Conservation (phyloP, 805 yeast species). For the Dipodascus geniculatus region DNA sequence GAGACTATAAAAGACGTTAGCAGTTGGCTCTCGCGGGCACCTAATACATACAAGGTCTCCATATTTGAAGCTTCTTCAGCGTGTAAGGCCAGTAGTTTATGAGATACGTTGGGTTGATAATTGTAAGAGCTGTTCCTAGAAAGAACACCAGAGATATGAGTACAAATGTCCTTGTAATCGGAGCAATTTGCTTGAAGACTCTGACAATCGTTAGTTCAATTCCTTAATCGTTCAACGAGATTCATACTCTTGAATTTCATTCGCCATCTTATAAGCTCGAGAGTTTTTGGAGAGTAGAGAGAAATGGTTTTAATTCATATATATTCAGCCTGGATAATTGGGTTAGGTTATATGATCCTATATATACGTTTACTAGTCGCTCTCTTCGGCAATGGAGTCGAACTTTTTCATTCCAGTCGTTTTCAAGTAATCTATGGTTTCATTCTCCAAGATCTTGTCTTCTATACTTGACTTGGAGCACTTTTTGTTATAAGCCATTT, state of each 20-base stretch:
- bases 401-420: not conserved
- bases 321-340: too few species aligned
- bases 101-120: slow-evolving; percentile 3
- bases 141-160: slow-evolving; percentile 8
- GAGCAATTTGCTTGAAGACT: slow-evolving; percentile 12
- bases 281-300: too few species aligned
- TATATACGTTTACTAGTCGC: too few species aligned
- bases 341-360: not conserved
- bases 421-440: not conserved
- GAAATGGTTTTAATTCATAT: too few species aligned
- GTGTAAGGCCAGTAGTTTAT: slow-evolving; percentile 12
- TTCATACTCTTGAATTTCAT: slow-evolving; percentile 5
- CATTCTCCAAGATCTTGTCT: not conserved
- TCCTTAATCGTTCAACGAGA: not conserved
- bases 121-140: slow-evolving; percentile 5
- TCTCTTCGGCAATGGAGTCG: not conserved
- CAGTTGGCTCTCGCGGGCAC: too few species aligned
- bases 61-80: slow-evolving; percentile 9
- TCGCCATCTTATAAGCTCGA: slow-evolving; percentile 3
- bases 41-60: slow-evolving; percentile 20
- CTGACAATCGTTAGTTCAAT: slow-evolving; percentile 7
- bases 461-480: not conserved
- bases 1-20: slow-evolving; percentile 10
- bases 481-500: not conserved
- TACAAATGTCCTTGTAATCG: slow-evolving; percentile 15